Conservation (phyloP, 2,329 filamentous ascomycete genomes). For the Penicillium sp. region DNA sequence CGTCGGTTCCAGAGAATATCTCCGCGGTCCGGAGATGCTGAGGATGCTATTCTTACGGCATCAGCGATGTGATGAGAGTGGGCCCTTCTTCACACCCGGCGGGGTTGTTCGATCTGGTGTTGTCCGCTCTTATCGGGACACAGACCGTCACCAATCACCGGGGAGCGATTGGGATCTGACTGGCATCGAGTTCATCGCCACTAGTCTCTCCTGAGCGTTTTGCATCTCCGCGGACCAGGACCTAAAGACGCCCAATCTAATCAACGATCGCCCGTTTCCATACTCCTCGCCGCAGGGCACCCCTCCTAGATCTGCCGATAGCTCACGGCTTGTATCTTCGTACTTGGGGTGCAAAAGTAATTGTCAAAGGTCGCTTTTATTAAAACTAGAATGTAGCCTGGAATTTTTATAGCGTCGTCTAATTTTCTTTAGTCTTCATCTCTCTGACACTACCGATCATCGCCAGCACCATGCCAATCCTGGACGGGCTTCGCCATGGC, state of each 20-base stretch:
- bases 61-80: not conserved
- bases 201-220: not conserved
- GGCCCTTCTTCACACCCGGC: not conserved
- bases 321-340: not conserved
- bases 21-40: conserved; percentile 10
- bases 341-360: not conserved
- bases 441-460: not conserved
- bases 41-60: not conserved
- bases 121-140: not conserved
- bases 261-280: conserved; percentile 10
- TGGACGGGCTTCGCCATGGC: conserved; percentile 33
- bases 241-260: not conserved
- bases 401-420: conserved; percentile 6
- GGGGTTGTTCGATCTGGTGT: not conserved
- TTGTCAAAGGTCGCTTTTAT: not conserved
- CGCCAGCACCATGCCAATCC: conserved; percentile 32
- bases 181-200: not conserved
- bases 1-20: not conserved
- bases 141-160: not conserved
- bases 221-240: too few relatives aligned
- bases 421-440: conserved; percentile 8
- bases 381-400: conserved; percentile 18
- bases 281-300: conserved; percentile 8
- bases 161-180: not conserved
- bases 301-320: not conserved